A percentile compares a stretch with the other conserved stretches of the same genome.
Conservation (phyloP, 345 rosid genomes). For the Luvunga scandens region DNA sequence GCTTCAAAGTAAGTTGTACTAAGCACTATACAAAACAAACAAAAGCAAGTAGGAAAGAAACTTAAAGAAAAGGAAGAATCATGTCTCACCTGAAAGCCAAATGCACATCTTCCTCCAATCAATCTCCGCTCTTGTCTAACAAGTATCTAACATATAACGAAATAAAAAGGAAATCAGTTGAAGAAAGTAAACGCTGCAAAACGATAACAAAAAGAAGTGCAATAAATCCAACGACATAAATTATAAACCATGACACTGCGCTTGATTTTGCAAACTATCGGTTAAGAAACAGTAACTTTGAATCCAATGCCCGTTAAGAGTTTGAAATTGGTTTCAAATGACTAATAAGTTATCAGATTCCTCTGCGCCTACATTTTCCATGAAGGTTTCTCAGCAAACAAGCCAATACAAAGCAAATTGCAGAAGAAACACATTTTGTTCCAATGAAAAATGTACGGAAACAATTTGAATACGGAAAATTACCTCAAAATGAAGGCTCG, state of each 20-base stretch:
- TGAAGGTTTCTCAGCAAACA: constrained; percentile 20
- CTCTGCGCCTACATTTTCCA: constrained; percentile 5
- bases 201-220: neutral
- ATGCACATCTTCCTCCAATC: neutral
- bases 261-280: neutral
- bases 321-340: neutral
- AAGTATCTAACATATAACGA: constrained; percentile 1
- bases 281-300: neutral
- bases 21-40: neutral
- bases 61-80: constrained; percentile 4
- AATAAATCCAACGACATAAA: neutral
- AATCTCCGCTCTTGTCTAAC: neutral
- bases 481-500: neutral
- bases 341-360: neutral
- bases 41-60: neutral
- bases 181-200: neutral
- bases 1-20: neutral
- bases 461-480: neutral
- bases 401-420: constrained; percentile 12
- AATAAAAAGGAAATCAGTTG: neutral
- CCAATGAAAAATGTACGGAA: neutral
- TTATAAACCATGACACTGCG: no score
- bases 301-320: neutral
- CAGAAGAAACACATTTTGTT: constrained; percentile 3
- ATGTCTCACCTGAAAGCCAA: constrained; percentile 11